phyloP scores from a whole-genome alignment of 257 asterid genomes.

The Gynochthodes officinalis region DNA sequence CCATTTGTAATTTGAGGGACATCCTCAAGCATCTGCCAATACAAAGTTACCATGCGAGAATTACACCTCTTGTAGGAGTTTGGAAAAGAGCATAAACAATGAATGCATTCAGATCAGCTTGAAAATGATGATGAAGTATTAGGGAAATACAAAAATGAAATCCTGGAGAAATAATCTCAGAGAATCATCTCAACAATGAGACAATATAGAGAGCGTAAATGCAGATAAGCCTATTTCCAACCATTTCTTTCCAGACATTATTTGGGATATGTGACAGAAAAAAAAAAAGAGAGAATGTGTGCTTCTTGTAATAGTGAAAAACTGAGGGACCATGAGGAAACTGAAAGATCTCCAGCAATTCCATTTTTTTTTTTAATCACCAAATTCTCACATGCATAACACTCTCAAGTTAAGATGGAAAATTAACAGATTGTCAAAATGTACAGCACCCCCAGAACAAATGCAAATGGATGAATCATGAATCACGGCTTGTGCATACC shows the following conservation, averaged over 20 bases:
- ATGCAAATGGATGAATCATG: neutral
- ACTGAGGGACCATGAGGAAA: neutral
- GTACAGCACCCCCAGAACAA: neutral
- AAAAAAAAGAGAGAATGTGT: neutral
- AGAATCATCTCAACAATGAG: neutral
- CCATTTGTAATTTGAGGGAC: constrained; percentile 78
- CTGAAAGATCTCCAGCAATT: neutral
- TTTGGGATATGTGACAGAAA: neutral
- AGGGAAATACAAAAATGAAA: neutral
- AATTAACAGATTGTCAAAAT: neutral
- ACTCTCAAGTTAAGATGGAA: neutral
- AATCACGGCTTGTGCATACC: constrained; percentile 41
- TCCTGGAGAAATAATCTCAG: neutral
- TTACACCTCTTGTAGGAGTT: neutral
- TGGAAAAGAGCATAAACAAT: neutral
- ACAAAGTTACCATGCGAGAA: constrained; percentile 4
- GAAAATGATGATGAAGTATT: neutral
- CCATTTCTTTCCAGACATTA: no score
- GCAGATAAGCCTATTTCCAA: neutral
- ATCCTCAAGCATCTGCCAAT: constrained; percentile 85
- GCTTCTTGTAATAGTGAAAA: neutral
- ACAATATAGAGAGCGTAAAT: neutral
- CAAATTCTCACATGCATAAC: neutral
- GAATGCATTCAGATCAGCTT: neutral
- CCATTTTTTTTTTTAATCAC: neutral